phyloP scores from a whole-genome alignment of 345 rosid genomes.

The Barbarea vulgaris region DNA sequence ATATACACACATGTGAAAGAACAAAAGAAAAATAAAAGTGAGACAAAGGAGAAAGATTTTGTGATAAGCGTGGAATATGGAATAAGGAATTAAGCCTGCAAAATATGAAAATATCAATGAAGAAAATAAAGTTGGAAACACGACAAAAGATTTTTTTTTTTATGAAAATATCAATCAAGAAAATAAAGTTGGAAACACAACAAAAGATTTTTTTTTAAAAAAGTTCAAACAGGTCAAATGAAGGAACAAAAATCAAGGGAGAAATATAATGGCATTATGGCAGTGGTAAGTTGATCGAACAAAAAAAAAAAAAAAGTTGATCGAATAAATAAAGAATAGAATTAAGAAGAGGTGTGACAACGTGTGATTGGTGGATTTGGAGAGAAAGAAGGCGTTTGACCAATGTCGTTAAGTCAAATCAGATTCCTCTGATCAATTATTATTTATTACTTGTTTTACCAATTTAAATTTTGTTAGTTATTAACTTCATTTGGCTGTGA shows the following conservation, averaged over 20 bases:
- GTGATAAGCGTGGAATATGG: constrained; percentile 36
- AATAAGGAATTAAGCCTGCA: constrained; percentile 33
- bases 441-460: constrained; percentile 2
- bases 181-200: background rate
- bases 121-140: background rate
- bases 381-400: constrained; percentile 22
- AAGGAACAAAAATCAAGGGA: constrained; percentile 21
- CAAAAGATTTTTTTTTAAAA: constrained; percentile 2
- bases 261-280: constrained; percentile 17
- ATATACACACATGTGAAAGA: constrained; percentile 33
- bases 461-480: constrained; percentile 10
- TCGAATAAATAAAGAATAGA: background rate
- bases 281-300: constrained; percentile 21
- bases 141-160: constrained; percentile 22
- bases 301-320: background rate
- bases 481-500: constrained; percentile 6
- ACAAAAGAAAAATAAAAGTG: constrained; percentile 14
- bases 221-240: constrained; percentile 28
- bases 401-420: constrained; percentile 38
- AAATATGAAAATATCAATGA: background rate
- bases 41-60: constrained; percentile 35
- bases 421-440: constrained; percentile 25
- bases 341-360: constrained; percentile 4
- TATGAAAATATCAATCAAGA: background rate
- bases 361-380: constrained; percentile 31